A percentile compares a stretch with the other conserved stretches of the same genome.
These are phyloP conservation scores for Candida taoyuanica DNA, from an alignment of 805 yeast species.

Conservation along the genomic window DNA sequence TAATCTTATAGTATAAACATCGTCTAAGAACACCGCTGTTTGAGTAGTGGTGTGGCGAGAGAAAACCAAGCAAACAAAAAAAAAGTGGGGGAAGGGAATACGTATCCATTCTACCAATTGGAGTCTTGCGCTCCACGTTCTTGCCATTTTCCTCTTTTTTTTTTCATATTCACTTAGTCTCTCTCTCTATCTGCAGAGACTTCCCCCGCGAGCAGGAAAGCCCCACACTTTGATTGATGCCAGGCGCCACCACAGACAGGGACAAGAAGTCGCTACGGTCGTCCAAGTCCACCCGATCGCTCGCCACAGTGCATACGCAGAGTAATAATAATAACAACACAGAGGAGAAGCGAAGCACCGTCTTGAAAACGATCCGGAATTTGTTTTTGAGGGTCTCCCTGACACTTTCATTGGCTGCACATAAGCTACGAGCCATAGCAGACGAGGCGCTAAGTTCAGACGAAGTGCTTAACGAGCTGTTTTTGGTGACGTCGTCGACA, in stretches of 20 bases:
- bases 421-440: conserved; percentile 37
- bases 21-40: too few species aligned
- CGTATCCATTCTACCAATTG: too few species aligned
- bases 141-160: neutral
- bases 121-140: too few species aligned
- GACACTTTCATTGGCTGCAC: conserved; percentile 33
- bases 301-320: conserved; percentile 2
- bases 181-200: neutral
- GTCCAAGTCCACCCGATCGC: conserved; percentile 11
- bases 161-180: neutral
- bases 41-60: too few species aligned
- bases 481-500: conserved; percentile 37
- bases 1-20: too few species aligned
- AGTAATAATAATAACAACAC: neutral
- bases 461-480: conserved; percentile 47
- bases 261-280: conserved; percentile 9
- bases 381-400: conserved; percentile 36
- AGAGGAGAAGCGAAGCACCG: conserved; percentile 2
- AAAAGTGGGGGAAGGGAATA: too few species aligned
- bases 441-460: conserved; percentile 47
- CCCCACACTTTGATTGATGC: neutral
- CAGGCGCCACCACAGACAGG: neutral
- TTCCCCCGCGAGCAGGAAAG: too few species aligned
- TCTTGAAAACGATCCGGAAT: conserved; percentile 24
- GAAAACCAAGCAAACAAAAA: too few species aligned